These are phyloP conservation scores for Cercospora citrullina DNA, from an alignment of 2,329 filamentous ascomycete genomes.

Conservation along the genomic window DNA sequence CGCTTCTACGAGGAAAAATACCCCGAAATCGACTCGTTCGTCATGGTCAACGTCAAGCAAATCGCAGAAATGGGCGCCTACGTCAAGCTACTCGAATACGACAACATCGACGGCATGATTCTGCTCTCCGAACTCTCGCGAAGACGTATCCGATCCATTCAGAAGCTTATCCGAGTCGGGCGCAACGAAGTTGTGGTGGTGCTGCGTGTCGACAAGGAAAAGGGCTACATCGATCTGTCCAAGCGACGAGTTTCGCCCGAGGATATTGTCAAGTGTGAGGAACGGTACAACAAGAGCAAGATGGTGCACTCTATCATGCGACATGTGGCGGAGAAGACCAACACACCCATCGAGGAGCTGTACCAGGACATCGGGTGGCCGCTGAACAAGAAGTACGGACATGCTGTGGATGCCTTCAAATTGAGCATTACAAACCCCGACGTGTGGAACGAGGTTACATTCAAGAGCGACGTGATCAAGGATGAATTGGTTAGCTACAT, in stretches of 20 bases:
- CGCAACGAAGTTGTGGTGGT: slow-evolving; percentile 99
- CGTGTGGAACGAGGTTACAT: slow-evolving; percentile 90
- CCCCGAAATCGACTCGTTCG: slow-evolving; percentile 98
- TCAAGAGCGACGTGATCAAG: slow-evolving; percentile 80
- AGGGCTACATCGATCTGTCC: slow-evolving; percentile 97
- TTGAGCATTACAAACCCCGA: slow-evolving; percentile 97
- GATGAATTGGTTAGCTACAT: slow-evolving; percentile 95
- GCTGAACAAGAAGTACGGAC: slow-evolving; percentile 94
- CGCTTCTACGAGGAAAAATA: slow-evolving; percentile 98
- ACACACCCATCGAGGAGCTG: slow-evolving; percentile 87
- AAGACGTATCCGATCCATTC: slow-evolving; percentile 97
- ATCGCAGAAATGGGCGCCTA: slow-evolving; percentile 99
- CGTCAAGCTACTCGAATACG: slow-evolving; percentile 98
- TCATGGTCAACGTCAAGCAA: slow-evolving; percentile 99
- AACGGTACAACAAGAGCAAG: slow-evolving; percentile 99
- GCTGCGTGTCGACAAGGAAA: slow-evolving; percentile 98
- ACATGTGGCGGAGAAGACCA: slow-evolving; percentile 96
- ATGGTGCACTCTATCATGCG: slow-evolving; percentile 99
- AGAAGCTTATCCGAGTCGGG: slow-evolving; percentile 97
- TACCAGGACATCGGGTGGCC: slow-evolving; percentile 97
- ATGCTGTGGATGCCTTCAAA: slow-evolving; percentile 97
- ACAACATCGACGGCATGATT: slow-evolving; percentile 99
- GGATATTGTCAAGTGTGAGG: slow-evolving; percentile 97
- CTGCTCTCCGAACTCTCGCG: slow-evolving; percentile 94
- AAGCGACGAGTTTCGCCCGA: slow-evolving; percentile 97